Evolutionary conservation across 1,284 basidiomycete species (phyloP), one percentile per base, ranked within the genome.

Genomic region (Thecaphora frezii): DNA sequence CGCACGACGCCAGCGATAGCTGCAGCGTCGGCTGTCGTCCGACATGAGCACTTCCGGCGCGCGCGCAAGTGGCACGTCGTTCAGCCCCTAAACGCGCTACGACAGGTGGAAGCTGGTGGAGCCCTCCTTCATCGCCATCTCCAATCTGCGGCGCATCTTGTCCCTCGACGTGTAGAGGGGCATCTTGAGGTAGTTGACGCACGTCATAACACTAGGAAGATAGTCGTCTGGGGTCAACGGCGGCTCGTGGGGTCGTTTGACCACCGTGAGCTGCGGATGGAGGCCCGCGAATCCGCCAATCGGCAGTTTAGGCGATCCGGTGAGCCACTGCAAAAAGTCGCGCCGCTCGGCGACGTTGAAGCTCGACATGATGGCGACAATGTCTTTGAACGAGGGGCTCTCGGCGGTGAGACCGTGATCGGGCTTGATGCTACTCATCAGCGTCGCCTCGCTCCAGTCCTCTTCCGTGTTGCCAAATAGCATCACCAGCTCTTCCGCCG

Each of bases 351-450:
- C 79, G 21, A 80, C 80, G 69, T 90, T 87, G 74, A 90, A 97
- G 48, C 86, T 84, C 0, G 90, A 83, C 87, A 99, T 90, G 70
- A 93, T 86, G 54, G 89, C 88, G 36, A 97, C 82, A 58, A 99
- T 84, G 74, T 93, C 88, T 42, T 87, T 86, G 67, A 98, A 93
- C 1, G 92, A 87, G 26, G 87, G 86, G 76, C 91, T 94, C 78
- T 97, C 94, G 21, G 89, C 87, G 66, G 93, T 93, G 83, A 94
- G 97, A 12, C 96, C 96, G 79, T 99, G 96, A 76, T 99, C 96
- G 12, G 96, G 94, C 80, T 97, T 97, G 81, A 97, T 81, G 5
- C 89, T 86, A 75, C 93, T 90, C 50, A 86, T 86, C 42, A 98
- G 83, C n/a, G 92, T 93, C 89, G 66, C 26, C 56, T 74, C 69